phyloP scores from a whole-genome alignment of 768 basidiomycete species.

The Lactifluus rugatus region DNA sequence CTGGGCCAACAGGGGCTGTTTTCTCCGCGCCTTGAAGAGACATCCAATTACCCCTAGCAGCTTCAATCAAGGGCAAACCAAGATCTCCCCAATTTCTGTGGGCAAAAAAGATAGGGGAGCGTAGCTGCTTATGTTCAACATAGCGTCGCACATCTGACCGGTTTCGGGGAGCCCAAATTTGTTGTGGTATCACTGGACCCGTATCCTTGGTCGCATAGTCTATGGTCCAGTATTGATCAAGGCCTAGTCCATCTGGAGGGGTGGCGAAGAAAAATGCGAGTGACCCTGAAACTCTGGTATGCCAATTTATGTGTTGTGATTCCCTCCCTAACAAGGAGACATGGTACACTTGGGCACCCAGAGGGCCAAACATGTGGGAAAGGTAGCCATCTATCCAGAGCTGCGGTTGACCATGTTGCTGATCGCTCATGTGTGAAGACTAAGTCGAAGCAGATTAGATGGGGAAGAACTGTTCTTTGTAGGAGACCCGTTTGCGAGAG shows the following conservation, averaged over 20 bases:
- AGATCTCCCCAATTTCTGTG: not conserved
- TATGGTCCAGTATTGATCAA: not conserved
- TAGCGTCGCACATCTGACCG: not conserved
- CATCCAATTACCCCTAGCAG: not conserved
- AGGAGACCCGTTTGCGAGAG: not conserved
- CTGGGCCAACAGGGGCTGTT: not conserved
- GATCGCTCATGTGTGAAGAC: not conserved
- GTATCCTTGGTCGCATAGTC: not conserved
- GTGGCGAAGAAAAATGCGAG: not conserved
- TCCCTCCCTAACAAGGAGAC: not conserved
- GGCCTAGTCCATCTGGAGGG: not conserved
- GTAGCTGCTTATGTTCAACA: not conserved
- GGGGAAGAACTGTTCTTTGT: not conserved
- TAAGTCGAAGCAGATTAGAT: not conserved
- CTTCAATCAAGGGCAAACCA: not conserved
- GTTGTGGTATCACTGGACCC: conserved; percentile 1
- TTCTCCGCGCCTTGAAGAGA: not conserved
- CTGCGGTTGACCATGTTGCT: not conserved
- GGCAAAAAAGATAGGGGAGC: conserved; percentile 9
- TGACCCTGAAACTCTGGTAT: not conserved
- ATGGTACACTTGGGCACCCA: not conserved
- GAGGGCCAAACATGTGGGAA: not conserved
- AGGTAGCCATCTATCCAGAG: conserved; percentile 10
- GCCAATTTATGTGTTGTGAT: not conserved
- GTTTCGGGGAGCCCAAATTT: not conserved